Conservation (phyloP, 306 rosid genomes). For the Vachellia collinsii region DNA sequence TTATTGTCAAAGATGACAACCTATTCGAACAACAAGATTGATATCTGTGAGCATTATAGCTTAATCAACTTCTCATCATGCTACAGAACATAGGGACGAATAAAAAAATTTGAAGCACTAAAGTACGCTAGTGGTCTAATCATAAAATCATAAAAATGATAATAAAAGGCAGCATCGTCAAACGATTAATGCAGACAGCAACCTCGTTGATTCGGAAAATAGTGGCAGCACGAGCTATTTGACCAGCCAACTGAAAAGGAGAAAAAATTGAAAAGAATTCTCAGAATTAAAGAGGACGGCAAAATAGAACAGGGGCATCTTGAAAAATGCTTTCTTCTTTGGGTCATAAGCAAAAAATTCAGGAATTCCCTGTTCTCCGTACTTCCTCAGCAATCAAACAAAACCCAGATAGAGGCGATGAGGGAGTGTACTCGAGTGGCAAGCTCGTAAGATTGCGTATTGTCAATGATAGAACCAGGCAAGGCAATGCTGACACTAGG, state of each 20-base stretch:
- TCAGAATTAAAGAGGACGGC: constrained; percentile 6
- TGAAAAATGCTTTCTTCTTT: not conserved
- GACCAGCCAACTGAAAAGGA: constrained; percentile 80
- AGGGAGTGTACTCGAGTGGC: constrained; percentile 69
- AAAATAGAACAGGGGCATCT: not conserved
- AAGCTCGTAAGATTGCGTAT: constrained; percentile 84
- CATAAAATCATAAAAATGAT: not conserved
- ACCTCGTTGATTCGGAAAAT: constrained; percentile 97
- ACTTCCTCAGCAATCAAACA: constrained; percentile 12
- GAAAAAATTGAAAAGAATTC: not conserved
- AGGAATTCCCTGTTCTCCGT: not conserved
- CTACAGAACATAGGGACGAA: not conserved
- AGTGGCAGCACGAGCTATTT: constrained; percentile 95
- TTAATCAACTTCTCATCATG: not conserved
- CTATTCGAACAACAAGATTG: constrained; percentile 41
- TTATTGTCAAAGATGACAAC: constrained; percentile 86
- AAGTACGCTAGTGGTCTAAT: not conserved
- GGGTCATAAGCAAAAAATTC: not conserved
- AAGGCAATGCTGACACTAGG: constrained; percentile 82
- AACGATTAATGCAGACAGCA: constrained; percentile 19
- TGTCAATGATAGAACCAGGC: constrained; percentile 89
- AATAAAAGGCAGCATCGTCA: not conserved
- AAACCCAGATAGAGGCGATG: not conserved
- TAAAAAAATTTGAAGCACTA: not conserved
- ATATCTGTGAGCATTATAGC: constrained; percentile 16